Evolutionary conservation across 202 grass and related monocot species (phyloP).

Genomic region (Bolboschoenoplectus hybrid): DNA sequence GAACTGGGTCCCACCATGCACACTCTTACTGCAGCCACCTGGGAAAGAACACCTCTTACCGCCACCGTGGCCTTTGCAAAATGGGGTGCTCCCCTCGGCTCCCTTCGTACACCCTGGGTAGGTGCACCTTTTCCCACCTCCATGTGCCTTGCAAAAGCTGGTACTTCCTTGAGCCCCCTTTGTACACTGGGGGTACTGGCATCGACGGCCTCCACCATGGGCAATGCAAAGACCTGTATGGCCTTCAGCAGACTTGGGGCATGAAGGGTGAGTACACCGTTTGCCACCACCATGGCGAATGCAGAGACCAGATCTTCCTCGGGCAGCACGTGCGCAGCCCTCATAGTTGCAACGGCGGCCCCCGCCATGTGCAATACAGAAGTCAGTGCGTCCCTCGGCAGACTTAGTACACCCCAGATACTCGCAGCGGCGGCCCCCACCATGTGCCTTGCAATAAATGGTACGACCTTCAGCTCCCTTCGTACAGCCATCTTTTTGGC

Average conservation of each 20-base stretch:
- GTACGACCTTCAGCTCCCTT: slow-evolving; percentile 97
- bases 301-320: slow-evolving; percentile 79
- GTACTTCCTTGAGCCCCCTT: slow-evolving; percentile 87
- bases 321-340: slow-evolving; percentile 62
- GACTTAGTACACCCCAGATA: slow-evolving; percentile 84
- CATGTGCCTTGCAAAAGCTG: slow-evolving; percentile 78
- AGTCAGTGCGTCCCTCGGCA: slow-evolving; percentile 81
- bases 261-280: slow-evolving; percentile 62
- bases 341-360: slow-evolving; percentile 71
- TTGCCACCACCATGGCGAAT: slow-evolving; percentile 95
- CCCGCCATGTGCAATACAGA: slow-evolving; percentile 81
- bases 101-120: slow-evolving; percentile 62
- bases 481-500: slow-evolving; percentile 65
- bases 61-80: slow-evolving; percentile 86
- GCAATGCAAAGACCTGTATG: slow-evolving; percentile 87
- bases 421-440: slow-evolving; percentile 72
- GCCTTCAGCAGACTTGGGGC: slow-evolving; percentile 79
- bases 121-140: slow-evolving; percentile 86
- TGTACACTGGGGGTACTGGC: slow-evolving; percentile 52
- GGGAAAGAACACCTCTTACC: slow-evolving; percentile 76
- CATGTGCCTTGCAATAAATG: slow-evolving; percentile 91
- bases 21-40: slow-evolving; percentile 67
- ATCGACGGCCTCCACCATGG: slow-evolving; percentile 80
- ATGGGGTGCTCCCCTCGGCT: slow-evolving; percentile 84
- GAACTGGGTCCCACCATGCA: slow-evolving; percentile 78